These are phyloP conservation scores for Geotrichum macrosporum DNA, from an alignment of 1,139 yeast species.

Conservation along the genomic window DNA sequence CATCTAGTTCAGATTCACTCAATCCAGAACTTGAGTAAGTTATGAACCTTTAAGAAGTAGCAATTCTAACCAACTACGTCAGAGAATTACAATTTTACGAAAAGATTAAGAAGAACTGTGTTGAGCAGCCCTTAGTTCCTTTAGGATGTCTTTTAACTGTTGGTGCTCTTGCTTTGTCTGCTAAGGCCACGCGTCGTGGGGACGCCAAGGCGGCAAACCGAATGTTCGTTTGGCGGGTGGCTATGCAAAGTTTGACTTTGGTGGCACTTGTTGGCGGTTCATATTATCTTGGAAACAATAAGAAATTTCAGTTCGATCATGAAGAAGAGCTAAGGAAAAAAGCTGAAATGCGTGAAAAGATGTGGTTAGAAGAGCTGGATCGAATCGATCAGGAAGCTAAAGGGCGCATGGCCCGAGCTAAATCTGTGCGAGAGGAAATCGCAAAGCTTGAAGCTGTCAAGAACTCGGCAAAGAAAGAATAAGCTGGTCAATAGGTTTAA, in stretches of 20 bases:
- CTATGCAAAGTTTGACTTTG: slow-evolving; percentile 74
- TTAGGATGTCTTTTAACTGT: slow-evolving; percentile 73
- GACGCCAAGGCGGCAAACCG: slow-evolving; percentile 71
- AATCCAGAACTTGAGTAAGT: slow-evolving; percentile 15
- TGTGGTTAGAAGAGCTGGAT: slow-evolving; percentile 91
- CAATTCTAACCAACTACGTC: background rate
- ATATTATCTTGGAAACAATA: slow-evolving; percentile 52
- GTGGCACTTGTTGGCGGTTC: slow-evolving; percentile 78
- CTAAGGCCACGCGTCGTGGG: slow-evolving; percentile 68
- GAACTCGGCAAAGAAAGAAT: background rate
- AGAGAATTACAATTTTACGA: slow-evolving; percentile 24
- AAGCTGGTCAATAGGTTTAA: no score
- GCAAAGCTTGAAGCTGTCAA: slow-evolving; percentile 14
- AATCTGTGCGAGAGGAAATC: slow-evolving; percentile 12
- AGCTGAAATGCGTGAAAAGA: slow-evolving; percentile 75
- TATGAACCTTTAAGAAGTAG: background rate
- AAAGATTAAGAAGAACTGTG: slow-evolving; percentile 35
- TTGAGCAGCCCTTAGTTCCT: slow-evolving; percentile 51
- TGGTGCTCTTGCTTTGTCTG: slow-evolving; percentile 76
- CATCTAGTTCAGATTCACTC: slow-evolving; percentile 18
- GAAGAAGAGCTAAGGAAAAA: slow-evolving; percentile 60
- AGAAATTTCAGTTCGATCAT: slow-evolving; percentile 57
- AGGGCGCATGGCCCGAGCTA: slow-evolving; percentile 36
- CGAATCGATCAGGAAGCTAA: slow-evolving; percentile 74
- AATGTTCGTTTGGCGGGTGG: slow-evolving; percentile 88